Conservation (phyloP, 306 rosid genomes). For the Casuarina equisetifolia region DNA sequence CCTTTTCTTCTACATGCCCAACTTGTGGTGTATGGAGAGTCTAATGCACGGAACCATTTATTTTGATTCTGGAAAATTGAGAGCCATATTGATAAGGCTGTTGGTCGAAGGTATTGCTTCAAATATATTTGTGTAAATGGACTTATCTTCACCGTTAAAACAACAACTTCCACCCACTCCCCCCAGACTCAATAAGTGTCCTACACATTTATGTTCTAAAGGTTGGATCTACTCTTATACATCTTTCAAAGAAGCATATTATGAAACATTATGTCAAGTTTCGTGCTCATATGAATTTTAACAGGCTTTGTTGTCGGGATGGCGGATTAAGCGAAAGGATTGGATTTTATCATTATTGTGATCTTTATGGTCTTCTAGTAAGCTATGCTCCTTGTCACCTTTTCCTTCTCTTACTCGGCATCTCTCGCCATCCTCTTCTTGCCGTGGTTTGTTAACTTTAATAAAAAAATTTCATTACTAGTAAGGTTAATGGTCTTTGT, state of each 20-base stretch:
- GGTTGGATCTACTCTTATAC: constrained; percentile 77
- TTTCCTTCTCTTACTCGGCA: not conserved
- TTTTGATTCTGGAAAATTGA: constrained; percentile 91
- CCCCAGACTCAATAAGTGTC: constrained; percentile 3
- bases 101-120: constrained; percentile 76
- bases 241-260: constrained; percentile 77
- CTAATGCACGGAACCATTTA: constrained; percentile 79
- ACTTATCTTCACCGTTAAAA: not conserved
- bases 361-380: constrained; percentile 88
- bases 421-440: constrained; percentile 1
- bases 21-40: constrained; percentile 94
- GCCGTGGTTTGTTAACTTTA: not conserved
- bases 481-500: not conserved
- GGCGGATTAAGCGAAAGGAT: constrained; percentile 97
- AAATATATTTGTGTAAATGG: constrained; percentile 4
- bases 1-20: constrained; percentile 78
- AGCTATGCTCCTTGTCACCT: constrained; percentile 24
- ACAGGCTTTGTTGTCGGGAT: constrained; percentile 98
- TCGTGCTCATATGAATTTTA: constrained; percentile 93
- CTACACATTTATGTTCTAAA: constrained; percentile 28
- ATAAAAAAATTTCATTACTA: not conserved
- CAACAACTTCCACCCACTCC: not conserved
- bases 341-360: constrained; percentile 88
- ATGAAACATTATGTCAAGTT: constrained; percentile 83
- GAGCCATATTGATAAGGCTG: constrained; percentile 70